Conservation (phyloP, 176 grass and related monocot species). For the Phoenix dactylifera region DNA sequence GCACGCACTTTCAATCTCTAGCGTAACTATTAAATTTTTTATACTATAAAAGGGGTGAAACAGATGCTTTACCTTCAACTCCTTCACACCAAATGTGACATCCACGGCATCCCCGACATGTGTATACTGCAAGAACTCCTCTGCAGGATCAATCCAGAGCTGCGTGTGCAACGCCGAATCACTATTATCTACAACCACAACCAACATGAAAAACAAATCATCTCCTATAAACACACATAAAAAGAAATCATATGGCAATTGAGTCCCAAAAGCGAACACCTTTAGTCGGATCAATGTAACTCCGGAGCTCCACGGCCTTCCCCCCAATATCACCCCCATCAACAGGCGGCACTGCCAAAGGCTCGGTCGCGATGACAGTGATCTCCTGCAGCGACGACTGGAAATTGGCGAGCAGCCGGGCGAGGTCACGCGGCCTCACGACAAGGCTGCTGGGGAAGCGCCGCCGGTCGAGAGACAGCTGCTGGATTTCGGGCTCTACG, state of each 20-base stretch:
- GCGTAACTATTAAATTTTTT: too few species aligned
- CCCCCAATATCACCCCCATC: slow-evolving; percentile 35
- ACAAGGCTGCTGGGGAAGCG: slow-evolving; percentile 59
- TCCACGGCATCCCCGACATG: slow-evolving; percentile 76
- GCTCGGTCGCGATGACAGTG: slow-evolving; percentile 71
- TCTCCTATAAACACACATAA: background rate
- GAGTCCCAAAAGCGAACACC: slow-evolving; percentile 15
- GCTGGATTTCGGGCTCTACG: slow-evolving; percentile 57
- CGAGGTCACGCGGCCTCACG: slow-evolving; percentile 59
- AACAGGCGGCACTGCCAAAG: slow-evolving; percentile 20
- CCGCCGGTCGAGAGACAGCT: slow-evolving; percentile 50
- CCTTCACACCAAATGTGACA: slow-evolving; percentile 85
- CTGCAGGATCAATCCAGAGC: slow-evolving; percentile 79
- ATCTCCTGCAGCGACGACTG: slow-evolving; percentile 94
- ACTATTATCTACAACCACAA: slow-evolving; percentile 46
- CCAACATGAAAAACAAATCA: background rate
- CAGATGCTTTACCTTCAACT: slow-evolving; percentile 50
- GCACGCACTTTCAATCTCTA: too few species aligned
- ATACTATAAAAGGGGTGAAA: too few species aligned
- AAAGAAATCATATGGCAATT: background rate
- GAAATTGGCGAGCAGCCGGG: slow-evolving; percentile 79
- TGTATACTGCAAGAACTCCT: slow-evolving; percentile 80
- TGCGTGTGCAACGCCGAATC: slow-evolving; percentile 87
- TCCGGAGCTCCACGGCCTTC: slow-evolving; percentile 80
- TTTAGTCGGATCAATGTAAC: slow-evolving; percentile 84